phyloP scores from a whole-genome alignment of 306 rosid species.

The Prunus mume region DNA sequence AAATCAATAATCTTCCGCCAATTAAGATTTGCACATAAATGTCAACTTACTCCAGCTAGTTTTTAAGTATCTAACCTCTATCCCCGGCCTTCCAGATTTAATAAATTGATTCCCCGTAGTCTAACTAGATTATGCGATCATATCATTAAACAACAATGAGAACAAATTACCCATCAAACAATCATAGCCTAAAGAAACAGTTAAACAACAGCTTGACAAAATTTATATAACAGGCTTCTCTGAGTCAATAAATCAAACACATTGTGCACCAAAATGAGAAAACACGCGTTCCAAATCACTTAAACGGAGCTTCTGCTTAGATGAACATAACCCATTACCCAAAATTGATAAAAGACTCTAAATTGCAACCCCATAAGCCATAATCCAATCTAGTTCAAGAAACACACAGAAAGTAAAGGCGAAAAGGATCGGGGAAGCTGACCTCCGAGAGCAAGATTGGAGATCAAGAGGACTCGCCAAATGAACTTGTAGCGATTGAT shows the following conservation, averaged over 20 bases:
- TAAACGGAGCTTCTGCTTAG: background rate
- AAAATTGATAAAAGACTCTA: background rate
- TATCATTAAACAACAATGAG: background rate
- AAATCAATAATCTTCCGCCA: background rate
- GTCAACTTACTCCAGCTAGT: background rate
- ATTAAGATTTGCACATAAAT: background rate
- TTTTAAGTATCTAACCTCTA: background rate
- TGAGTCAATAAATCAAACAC: constrained; percentile 47
- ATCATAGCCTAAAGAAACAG: background rate
- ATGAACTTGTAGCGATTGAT: constrained; percentile 56
- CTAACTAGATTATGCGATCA: background rate
- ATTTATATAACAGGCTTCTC: background rate
- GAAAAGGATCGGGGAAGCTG: background rate
- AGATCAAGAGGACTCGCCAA: constrained; percentile 77
- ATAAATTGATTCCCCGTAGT: background rate
- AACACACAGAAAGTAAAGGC: background rate
- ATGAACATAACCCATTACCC: background rate
- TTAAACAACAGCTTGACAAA: background rate
- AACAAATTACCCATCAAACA: background rate
- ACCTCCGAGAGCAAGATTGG: constrained; percentile 88
- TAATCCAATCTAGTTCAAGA: background rate
- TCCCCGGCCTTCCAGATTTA: background rate
- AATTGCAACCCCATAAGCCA: background rate
- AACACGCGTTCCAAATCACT: background rate
- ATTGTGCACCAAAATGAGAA: constrained; percentile 8